Evolutionary conservation across 192 early-diverging fungal species (phyloP).

Genomic region (Endogone sp.): DNA sequence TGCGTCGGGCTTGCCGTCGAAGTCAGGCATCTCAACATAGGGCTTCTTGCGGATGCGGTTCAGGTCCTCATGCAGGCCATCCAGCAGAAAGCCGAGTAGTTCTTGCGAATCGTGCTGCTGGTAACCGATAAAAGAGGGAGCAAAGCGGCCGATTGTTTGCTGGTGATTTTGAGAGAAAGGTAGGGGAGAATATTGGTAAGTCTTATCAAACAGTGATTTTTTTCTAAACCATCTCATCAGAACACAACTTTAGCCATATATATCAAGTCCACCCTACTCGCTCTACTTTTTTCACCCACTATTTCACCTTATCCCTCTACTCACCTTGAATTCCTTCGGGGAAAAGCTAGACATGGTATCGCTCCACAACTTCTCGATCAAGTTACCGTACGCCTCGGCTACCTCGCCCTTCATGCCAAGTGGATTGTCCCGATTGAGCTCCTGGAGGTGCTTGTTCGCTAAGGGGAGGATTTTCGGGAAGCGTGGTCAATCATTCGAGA

Average conservation of each 20-base stretch:
- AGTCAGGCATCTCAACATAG: conserved; percentile 77
- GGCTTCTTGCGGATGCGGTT: conserved; percentile 78
- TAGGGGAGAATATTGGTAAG: background rate
- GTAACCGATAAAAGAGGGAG: conserved; percentile 64
- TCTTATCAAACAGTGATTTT: background rate
- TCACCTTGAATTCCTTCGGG: conserved; percentile 79
- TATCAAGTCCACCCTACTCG: background rate
- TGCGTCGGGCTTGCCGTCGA: conserved; percentile 55
- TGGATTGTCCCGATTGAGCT: conserved; percentile 69
- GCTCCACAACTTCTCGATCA: conserved; percentile 65
- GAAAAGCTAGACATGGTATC: conserved; percentile 45
- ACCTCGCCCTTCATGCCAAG: conserved; percentile 72
- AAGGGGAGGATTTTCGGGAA: too few species aligned
- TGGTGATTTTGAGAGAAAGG: conserved; percentile 2
- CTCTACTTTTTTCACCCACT: background rate
- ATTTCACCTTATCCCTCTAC: too few species aligned
- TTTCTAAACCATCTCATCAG: background rate
- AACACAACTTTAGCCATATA: background rate
- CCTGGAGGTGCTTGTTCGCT: conserved; percentile 44
- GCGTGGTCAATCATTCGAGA: too few species aligned
- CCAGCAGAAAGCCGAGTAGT: conserved; percentile 73
- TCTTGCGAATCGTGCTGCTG: conserved; percentile 86
- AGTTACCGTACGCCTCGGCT: conserved; percentile 61
- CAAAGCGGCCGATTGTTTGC: conserved; percentile 47
- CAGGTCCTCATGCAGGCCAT: conserved; percentile 85